Percentiles rank a stretch among this genome's conserved stretches.
Conservation (phyloP, 192 early-diverging fungal genomes). For the Physocladia obscura region DNA sequence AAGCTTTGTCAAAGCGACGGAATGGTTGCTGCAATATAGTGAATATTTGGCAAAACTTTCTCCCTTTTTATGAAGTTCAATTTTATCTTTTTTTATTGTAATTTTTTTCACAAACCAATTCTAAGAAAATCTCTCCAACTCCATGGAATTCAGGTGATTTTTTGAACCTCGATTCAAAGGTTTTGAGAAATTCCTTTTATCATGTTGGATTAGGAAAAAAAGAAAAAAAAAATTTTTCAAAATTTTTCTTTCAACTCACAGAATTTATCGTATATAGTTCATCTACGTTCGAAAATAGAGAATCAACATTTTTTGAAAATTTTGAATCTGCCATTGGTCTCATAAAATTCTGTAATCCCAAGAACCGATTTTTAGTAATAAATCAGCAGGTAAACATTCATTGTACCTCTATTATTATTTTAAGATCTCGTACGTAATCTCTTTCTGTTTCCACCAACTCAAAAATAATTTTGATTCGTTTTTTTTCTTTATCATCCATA, state of each 20-base stretch:
- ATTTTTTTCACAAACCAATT: conserved; percentile 29
- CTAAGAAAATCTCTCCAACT: conserved; percentile 42
- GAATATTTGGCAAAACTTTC: conserved; percentile 50
- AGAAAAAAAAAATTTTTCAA: not conserved
- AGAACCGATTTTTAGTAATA: not conserved
- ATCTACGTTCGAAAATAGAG: conserved; percentile 51
- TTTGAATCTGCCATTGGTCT: conserved; percentile 42
- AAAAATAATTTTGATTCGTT: conserved; percentile 45
- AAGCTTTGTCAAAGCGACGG: conserved; percentile 36
- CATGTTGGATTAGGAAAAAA: not conserved
- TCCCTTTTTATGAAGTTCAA: conserved; percentile 12
- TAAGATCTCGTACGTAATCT: conserved; percentile 55
- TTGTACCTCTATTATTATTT: conserved; percentile 50
- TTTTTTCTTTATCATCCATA: conserved; percentile 34
- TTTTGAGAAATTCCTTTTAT: conserved; percentile 41
- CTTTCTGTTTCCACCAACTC: conserved; percentile 53
- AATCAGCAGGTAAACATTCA: not conserved
- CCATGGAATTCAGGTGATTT: conserved; percentile 37
- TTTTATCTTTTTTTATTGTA: not conserved
- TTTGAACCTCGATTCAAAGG: conserved; percentile 34
- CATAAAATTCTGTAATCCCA: conserved; percentile 48
- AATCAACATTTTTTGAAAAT: conserved; percentile 39
- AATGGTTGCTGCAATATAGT: conserved; percentile 50
- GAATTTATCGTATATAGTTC: conserved; percentile 43
- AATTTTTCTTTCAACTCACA: conserved; percentile 6